These are phyloP conservation scores for Hygrophorus pudorinus DNA, from an alignment of 768 basidiomycete genomes.

Conservation along the genomic window DNA sequence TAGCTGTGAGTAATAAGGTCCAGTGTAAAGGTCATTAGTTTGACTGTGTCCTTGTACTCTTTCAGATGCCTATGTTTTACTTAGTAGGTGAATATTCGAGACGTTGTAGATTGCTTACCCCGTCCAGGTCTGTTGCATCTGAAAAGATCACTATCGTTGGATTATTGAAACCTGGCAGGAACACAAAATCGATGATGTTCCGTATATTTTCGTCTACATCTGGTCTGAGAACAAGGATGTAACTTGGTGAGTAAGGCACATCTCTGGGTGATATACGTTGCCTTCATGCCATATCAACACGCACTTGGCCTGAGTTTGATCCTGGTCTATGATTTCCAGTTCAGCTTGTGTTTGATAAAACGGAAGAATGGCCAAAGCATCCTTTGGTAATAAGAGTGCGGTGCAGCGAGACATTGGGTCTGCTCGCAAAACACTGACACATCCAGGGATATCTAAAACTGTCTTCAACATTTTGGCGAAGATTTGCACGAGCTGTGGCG, in stretches of 20 bases:
- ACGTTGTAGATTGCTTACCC: constrained; percentile 40
- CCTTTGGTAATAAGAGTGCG: constrained; percentile 77
- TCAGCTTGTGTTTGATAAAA: constrained; percentile 81
- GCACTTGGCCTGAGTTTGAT: constrained; percentile 47
- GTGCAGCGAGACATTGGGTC: constrained; percentile 87
- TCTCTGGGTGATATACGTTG: constrained; percentile 36
- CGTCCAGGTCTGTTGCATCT: constrained; percentile 85
- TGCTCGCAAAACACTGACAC: constrained; percentile 58
- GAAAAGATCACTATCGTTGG: constrained; percentile 86
- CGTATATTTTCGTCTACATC: constrained; percentile 71
- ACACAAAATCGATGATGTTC: constrained; percentile 81
- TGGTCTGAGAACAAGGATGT: constrained; percentile 69
- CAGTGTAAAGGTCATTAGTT: constrained; percentile 77
- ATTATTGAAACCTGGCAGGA: constrained; percentile 91
- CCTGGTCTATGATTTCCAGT: constrained; percentile 67
- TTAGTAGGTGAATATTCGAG: constrained; percentile 2
- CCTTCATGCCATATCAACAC: constrained; percentile 2
- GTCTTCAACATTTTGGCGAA: constrained; percentile 3
- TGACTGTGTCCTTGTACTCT: constrained; percentile 76
- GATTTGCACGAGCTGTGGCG: constrained; percentile 63
- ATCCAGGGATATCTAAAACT: constrained; percentile 52
- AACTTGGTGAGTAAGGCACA: constrained; percentile 90
- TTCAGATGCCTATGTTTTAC: constrained; percentile 55
- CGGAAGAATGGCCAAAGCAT: constrained; percentile 85
- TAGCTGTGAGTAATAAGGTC: constrained; percentile 73